Base-by-base conservation (phyloP, 805 yeast genomes). In the Dipodascopsis uninucleata region DNA sequence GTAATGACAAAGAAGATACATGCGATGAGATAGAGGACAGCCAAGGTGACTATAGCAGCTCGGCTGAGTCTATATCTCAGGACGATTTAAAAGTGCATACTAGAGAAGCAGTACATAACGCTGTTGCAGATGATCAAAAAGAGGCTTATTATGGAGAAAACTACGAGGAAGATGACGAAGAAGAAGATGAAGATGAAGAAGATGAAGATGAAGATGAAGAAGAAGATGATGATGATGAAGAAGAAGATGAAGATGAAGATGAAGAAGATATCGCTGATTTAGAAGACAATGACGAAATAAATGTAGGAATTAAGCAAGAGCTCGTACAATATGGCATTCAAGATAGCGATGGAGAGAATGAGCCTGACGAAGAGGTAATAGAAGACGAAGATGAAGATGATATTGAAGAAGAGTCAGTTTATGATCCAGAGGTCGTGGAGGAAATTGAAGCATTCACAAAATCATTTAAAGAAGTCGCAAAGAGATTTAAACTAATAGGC, bases 361-460 rank as follows among this genome's bases (percentile, higher is more conserved):
- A 31, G 10, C 53, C 38, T 18, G 43, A 36, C 14, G 53, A 45
- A 10, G 45, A 46, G 29, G 45, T 23, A n/a, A 45, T 21, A 7
- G 49, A 31, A 17, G 50, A 36, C 10, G 57, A 44, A 9, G 48
- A 50, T 8, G 53, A 40, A 6, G 45, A 31, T 31, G 36, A 31
- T 9, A 22, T 20, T 14, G 62, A 38, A 9, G 50, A 48, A 14
- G 25, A 43, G 12, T 12, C 39, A 23, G 16, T 58, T n/a, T n/a
- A n/a, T 46, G 76, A 72, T 14, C 76, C 71, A 34, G 78, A 75
- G 45, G 70, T 77, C 0, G 70, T 81, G 26, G 79, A 74, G 48
- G 87, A 81, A 52, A 77, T 81, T 74, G 66, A 69, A 31, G 69
- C 69, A 39, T 67, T 81, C 8, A 75, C 75, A 40, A 68, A 66